Conservation (phyloP, 1,139 yeast genomes). For the Blastobotrys persicus region DNA sequence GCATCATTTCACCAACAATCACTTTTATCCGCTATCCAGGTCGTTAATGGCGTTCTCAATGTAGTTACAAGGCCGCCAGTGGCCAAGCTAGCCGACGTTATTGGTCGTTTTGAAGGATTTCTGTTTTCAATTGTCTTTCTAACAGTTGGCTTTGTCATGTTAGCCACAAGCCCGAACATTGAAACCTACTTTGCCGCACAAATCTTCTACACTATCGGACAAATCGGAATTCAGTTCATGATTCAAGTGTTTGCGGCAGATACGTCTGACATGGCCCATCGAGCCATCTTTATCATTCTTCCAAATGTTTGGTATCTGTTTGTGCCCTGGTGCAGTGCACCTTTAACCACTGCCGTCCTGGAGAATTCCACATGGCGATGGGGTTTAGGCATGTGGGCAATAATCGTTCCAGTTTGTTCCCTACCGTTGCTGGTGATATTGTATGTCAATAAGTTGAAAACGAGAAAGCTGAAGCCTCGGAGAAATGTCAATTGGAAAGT, state of each 20-base stretch:
- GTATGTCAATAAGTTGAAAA: conserved; percentile 9
- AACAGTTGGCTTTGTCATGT: conserved; percentile 37
- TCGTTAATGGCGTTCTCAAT: conserved; percentile 42
- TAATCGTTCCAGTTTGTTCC: conserved; percentile 60
- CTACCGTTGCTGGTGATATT: conserved; percentile 46
- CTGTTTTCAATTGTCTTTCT: conserved; percentile 34
- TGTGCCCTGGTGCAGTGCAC: conserved; percentile 23
- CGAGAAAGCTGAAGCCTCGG: not conserved
- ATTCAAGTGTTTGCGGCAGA: conserved; percentile 43
- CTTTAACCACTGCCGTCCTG: conserved; percentile 21
- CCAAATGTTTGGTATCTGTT: conserved; percentile 31
- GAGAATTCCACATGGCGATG: conserved; percentile 50
- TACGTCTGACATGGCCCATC: conserved; percentile 40
- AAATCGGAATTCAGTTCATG: conserved; percentile 40
- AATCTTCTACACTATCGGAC: conserved; percentile 40
- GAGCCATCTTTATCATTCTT: conserved; percentile 40
- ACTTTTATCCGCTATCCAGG: conserved; percentile 42
- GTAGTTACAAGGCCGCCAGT: conserved; percentile 43
- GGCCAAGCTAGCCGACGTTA: conserved; percentile 42
- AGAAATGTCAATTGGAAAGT: conserved; percentile 6
- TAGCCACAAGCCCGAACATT: conserved; percentile 36
- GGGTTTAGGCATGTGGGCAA: conserved; percentile 76
- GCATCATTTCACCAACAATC: conserved; percentile 42
- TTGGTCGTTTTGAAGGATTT: conserved; percentile 45
- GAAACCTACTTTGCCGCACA: conserved; percentile 38